Evolutionary conservation across 768 basidiomycete species (phyloP), one percentile per base, ranked within the genome.

Genomic region (Kwoniella pini): DNA sequence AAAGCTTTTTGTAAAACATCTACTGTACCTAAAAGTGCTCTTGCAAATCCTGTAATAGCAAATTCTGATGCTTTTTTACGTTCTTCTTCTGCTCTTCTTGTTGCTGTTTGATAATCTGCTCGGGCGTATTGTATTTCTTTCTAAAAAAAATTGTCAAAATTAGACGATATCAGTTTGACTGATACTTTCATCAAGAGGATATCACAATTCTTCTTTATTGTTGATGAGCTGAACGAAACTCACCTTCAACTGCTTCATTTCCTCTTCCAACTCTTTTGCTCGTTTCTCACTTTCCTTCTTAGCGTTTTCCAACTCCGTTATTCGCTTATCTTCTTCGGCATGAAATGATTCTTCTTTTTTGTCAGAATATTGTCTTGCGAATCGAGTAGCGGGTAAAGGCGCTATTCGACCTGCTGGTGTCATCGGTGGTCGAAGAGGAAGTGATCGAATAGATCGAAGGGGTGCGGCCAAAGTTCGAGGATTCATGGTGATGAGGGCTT

Each of bases 21-120:
- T 65, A 91, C 81, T 31, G 78, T 79, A 38, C 63, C 63, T 45
- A 80, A 68, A 56, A 81, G 77, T 60, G 80, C 79, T 44, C 72
- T 70, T 10, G 96, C 95, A 77, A 99, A 97, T 36, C 85, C 85
- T 46, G 88, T 84, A 76, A 99, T 94, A 60, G 93, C 94, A 80
- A 88, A 97, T 79, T 96, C 91, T 60, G 87, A 86, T 30, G 91
- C 89, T 78, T 93, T 90, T 74, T 89, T 87, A 82, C 89, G 91
- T 81, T 98, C 96, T 62, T 89, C 85, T 27, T 87, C 87, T 54
- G 92, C 84, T 71, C 93, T 91, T 56, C 93, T 89, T 76, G 94
- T 92, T 43, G 96, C 83, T 79, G 98, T 99, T 43, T 95, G 81
- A 80, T 92, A 93, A 81, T 99, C 96, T 70, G 96, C 96, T 75